Conservation (phyloP, 1,284 basidiomycete genomes). For the Puccinia sorghi region DNA sequence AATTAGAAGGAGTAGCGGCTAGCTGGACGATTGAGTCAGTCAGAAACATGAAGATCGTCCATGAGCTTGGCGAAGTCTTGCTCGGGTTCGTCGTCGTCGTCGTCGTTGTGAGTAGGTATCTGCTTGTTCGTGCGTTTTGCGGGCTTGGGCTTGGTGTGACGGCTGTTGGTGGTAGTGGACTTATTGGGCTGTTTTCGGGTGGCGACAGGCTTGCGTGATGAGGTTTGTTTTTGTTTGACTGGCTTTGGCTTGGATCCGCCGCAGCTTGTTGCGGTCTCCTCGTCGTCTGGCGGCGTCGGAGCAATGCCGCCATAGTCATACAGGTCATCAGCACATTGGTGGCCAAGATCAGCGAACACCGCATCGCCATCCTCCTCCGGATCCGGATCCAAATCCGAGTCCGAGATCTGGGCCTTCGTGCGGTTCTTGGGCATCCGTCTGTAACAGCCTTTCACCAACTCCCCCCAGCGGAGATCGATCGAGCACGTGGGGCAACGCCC, state of each 20-base stretch:
- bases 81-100: slow-evolving; percentile 27
- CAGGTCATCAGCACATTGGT: not conserved
- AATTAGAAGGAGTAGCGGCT: not conserved
- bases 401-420: not conserved
- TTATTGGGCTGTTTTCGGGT: not conserved
- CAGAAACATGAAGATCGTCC: slow-evolving; percentile 29
- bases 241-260: not conserved
- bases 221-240: not conserved
- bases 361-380: not conserved
- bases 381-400: not conserved
- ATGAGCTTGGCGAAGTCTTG: slow-evolving; percentile 34
- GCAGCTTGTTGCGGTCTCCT: not conserved
- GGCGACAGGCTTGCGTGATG: not conserved
- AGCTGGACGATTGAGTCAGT: not conserved
- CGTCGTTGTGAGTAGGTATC: not conserved
- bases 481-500: slow-evolving; percentile 35
- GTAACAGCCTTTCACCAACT: slow-evolving; percentile 45
- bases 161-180: not conserved
- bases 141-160: not conserved
- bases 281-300: not conserved
- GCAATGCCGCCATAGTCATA: not conserved
- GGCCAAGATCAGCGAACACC: not conserved
- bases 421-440: slow-evolving; percentile 10
- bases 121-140: not conserved
- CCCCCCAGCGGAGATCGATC: slow-evolving; percentile 46